These are phyloP conservation scores for Panicum hallii DNA, from an alignment of 202 grass and related monocot genomes.

Conservation along the genomic window DNA sequence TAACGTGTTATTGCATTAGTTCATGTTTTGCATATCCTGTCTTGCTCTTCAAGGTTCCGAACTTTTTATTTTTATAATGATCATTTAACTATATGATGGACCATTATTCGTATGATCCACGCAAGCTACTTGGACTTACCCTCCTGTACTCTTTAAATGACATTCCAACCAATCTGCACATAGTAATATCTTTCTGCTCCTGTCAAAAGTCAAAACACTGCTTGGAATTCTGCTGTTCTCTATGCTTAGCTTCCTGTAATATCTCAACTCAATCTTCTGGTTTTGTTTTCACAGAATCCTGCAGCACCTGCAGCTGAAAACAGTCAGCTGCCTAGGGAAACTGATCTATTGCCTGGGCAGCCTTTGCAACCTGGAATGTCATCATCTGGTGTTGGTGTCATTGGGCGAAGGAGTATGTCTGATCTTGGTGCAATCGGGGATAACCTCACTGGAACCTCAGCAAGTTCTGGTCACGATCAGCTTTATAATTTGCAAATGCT, in stretches of 20 bases:
- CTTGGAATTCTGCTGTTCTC: conserved; percentile 17
- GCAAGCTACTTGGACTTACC: not conserved
- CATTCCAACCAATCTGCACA: not conserved
- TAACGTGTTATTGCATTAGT: not conserved
- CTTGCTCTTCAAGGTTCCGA: not conserved
- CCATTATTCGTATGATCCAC: not conserved
- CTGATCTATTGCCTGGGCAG: conserved; percentile 80
- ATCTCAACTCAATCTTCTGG: conserved; percentile 8
- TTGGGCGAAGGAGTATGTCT: conserved; percentile 85
- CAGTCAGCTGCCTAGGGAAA: conserved; percentile 72
- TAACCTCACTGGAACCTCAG: conserved; percentile 63
- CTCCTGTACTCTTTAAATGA: not conserved
- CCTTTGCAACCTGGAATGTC: conserved; percentile 78
- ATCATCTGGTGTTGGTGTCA: conserved; percentile 80
- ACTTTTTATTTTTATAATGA: conserved; percentile 8
- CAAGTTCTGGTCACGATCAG: conserved; percentile 68
- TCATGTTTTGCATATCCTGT: conserved; percentile 4
- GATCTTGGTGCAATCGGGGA: conserved; percentile 93
- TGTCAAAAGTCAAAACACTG: not conserved
- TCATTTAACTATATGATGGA: not conserved
- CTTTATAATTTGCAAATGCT: conserved; percentile 92
- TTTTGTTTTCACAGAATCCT: conserved; percentile 53
- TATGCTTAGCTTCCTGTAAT: conserved; percentile 23
- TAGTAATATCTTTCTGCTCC: not conserved
- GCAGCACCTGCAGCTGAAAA: conserved; percentile 66